Evolutionary conservation across 2,329 filamentous ascomycete genomes (phyloP).

Genomic region (Ilyonectria sp.): DNA sequence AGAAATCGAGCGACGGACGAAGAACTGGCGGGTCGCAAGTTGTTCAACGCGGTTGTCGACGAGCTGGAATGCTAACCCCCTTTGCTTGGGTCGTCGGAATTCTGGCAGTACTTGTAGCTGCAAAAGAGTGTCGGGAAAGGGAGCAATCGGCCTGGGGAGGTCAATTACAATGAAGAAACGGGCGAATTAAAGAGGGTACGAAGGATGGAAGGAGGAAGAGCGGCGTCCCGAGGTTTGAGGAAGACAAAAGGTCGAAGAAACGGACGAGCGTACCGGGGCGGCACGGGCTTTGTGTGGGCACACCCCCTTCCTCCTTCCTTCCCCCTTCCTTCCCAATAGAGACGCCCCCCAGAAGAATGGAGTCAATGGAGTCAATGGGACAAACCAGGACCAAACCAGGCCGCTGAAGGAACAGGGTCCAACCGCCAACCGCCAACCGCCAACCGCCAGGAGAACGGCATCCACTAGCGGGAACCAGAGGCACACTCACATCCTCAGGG

Average conservation of each 20-base stretch:
- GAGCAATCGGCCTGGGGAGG: constrained; percentile 44
- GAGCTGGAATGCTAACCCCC: constrained; percentile 40
- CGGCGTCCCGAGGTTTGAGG: constrained; percentile 22
- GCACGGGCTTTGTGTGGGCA: constrained; percentile 17
- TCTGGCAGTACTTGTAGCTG: constrained; percentile 20
- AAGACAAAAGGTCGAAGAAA: constrained; percentile 30
- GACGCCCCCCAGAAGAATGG: constrained; percentile 14
- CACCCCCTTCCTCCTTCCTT: constrained; percentile 23
- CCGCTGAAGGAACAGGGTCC: constrained; percentile 25
- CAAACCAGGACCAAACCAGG: background rate
- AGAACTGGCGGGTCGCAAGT: constrained; percentile 31
- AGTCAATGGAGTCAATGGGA: constrained; percentile 4
- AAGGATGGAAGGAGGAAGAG: constrained; percentile 40
- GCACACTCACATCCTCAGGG: constrained; percentile 8
- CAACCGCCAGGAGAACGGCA: constrained; percentile 3
- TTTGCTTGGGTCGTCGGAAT: constrained; percentile 32
- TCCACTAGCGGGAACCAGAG: constrained; percentile 11
- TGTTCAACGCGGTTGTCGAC: constrained; percentile 29
- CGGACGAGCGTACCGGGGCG: constrained; percentile 34
- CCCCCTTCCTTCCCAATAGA: constrained; percentile 24
- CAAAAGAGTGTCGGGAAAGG: constrained; percentile 52
- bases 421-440: constrained; percentile 7
- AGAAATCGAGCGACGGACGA: constrained; percentile 34
- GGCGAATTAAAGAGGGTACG: constrained; percentile 45
- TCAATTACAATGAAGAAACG: constrained; percentile 42